Base-by-base conservation (phyloP, 306 rosid genomes). In the Medicago ruthenica region DNA sequence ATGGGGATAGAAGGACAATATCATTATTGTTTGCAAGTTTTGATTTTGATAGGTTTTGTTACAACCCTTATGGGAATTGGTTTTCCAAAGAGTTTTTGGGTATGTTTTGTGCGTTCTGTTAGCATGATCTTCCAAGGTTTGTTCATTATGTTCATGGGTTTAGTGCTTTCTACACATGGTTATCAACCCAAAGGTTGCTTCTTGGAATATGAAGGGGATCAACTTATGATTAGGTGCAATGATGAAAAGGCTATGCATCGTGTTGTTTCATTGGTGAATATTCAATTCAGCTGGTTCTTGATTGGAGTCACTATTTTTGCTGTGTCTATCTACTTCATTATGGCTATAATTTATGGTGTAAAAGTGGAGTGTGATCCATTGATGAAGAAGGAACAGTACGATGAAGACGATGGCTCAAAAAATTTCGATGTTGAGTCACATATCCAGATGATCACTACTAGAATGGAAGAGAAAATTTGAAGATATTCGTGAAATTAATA, bases 1-100 rank as follows among this genome's bases (percentile, higher is more conserved):
- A 73, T 21, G 74, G 97, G 96, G 0, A 87, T 86, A 0, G 97
- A 91, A 74, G 98, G 97, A 12, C 97, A 85, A 70, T 93, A 87
- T 86, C 98, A 93, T 77, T 53, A 84, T 65, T 83, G 91, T 60
- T 79, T 91, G 8, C 96, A 89, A 74, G 48, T 89, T 8, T 5
- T 93, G 13, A 76, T 89, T 21, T 0, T 58, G 1, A 48, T 88
- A 27, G 88, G 89, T 16, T 36, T 93, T 2, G 45, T 36, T 13
- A 84, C 92, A 0, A 75, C 94, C 34, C 84, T 93, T 0, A 42
- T 86, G 73, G 96, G 92, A 79, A 88, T 89, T 70, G 88, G 84
- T 4, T 31, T 75, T 0, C 92, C 93, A 0, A 63, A 50, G 59
- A 91, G 96, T 27, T 91, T 93, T 80, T 7, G 85, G 84, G 85